Evolutionary conservation across 306 rosid species (phyloP).

Genomic region (Elaeagnus macrophylla): DNA sequence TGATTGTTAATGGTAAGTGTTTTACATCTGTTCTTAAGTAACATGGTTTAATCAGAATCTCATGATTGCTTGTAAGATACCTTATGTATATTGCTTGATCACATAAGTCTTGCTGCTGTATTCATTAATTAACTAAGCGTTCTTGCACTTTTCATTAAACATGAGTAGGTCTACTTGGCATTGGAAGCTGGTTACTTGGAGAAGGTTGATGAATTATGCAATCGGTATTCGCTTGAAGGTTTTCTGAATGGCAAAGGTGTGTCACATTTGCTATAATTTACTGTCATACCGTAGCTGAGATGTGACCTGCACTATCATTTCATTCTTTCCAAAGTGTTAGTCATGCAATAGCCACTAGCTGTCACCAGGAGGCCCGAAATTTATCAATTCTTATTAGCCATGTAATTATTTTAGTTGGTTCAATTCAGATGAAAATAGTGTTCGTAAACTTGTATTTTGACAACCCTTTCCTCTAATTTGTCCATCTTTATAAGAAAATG

Average conservation of each 20-base stretch:
- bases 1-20: no score
- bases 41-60: no score
- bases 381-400: background rate
- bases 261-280: slow-evolving; percentile 1
- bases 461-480: background rate
- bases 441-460: background rate
- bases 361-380: no score
- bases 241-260: slow-evolving; percentile 57
- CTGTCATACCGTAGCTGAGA: background rate
- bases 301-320: background rate
- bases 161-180: slow-evolving; percentile 74
- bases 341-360: background rate
- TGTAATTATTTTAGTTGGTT: background rate
- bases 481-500: background rate
- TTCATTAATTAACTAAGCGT: no score
- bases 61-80: no score
- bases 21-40: no score
- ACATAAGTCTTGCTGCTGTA: no score
- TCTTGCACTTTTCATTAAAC: background rate
- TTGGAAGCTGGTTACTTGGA: slow-evolving; percentile 95
- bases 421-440: background rate
- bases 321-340: background rate
- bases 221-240: slow-evolving; percentile 62
- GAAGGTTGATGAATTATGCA: slow-evolving; percentile 80
- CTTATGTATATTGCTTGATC: no score